Percentiles rank a stretch among this genome's conserved stretches.
Conservation (phyloP, 116 monocot genomes). For the Zostera marina region DNA sequence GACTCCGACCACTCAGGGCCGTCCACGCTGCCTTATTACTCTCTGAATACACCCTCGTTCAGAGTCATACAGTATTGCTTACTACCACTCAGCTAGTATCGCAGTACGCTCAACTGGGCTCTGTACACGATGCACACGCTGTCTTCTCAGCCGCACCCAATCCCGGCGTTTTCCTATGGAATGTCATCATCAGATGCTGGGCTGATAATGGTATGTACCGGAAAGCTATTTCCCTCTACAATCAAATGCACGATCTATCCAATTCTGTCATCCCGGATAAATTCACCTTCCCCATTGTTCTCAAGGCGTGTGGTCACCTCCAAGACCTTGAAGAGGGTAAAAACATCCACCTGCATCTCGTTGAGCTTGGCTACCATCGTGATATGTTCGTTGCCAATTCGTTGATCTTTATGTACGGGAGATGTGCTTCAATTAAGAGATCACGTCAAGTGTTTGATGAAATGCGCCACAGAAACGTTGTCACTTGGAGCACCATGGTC, state of each 20-base stretch:
- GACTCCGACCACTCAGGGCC: constrained; percentile 1
- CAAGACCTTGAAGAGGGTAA: constrained; percentile 6
- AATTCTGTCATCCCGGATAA: constrained; percentile 5
- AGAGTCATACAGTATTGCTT: constrained; percentile 1
- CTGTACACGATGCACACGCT: not conserved
- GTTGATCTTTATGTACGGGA: constrained; percentile 16
- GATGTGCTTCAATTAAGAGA: not conserved
- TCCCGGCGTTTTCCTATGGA: constrained; percentile 22
- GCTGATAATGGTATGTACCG: constrained; percentile 1
- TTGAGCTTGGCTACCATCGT: constrained; percentile 5
- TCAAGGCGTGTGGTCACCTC: constrained; percentile 21
- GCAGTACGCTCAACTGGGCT: constrained; percentile 8
- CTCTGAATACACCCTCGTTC: not conserved
- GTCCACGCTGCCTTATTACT: constrained; percentile 9
- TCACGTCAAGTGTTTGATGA: constrained; percentile 14
- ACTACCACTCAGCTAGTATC: constrained; percentile 9
- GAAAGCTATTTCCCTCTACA: constrained; percentile 7
- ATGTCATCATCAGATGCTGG: constrained; percentile 12
- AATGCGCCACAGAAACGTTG: constrained; percentile 16
- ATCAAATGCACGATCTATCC: not conserved
- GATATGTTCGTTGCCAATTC: constrained; percentile 21
- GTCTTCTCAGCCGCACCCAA: constrained; percentile 4
- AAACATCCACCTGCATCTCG: constrained; percentile 4
- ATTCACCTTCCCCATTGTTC: constrained; percentile 16
- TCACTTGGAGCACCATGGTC: constrained; percentile 17